These are phyloP conservation scores for Cornus kousa DNA, from an alignment of 148 eudicot genomes.

Conservation along the genomic window DNA sequence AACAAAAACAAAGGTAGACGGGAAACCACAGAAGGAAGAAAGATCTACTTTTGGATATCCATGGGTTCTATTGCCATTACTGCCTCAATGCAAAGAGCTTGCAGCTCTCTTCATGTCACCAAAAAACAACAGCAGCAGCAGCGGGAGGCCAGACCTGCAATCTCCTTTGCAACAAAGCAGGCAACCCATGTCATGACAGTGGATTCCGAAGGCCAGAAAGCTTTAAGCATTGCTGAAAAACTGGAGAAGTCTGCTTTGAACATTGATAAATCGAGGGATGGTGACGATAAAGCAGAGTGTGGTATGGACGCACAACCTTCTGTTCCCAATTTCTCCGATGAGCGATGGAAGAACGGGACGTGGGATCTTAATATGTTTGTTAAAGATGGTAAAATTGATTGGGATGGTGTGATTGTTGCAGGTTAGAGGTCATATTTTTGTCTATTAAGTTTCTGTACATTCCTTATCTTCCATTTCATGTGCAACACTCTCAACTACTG, in stretches of 20 bases:
- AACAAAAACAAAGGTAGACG: not conserved
- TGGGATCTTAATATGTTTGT: slow-evolving; percentile 56
- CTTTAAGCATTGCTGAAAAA: slow-evolving; percentile 12
- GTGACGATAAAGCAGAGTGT: not conserved
- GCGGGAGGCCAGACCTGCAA: slow-evolving; percentile 4
- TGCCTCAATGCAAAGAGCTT: slow-evolving; percentile 36
- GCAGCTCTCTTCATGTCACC: slow-evolving; percentile 18
- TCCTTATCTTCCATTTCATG: no score
- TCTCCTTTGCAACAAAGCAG: slow-evolving; percentile 18
- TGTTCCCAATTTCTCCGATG: slow-evolving; percentile 6
- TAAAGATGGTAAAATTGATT: slow-evolving; percentile 44
- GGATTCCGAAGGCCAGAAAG: slow-evolving; percentile 20
- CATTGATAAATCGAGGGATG: slow-evolving; percentile 7
- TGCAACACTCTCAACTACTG: no score
- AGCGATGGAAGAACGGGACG: slow-evolving; percentile 35
- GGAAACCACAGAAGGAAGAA: no score
- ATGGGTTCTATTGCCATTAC: slow-evolving; percentile 40
- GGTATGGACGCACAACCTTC: not conserved
- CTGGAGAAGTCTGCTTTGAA: slow-evolving; percentile 11
- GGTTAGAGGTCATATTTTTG: slow-evolving; percentile 20
- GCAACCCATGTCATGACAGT: slow-evolving; percentile 20
- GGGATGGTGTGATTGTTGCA: slow-evolving; percentile 48
- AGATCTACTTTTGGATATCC: not conserved
- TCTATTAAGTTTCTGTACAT: no score
- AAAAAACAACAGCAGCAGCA: slow-evolving; percentile 14